These are phyloP conservation scores for Cystobasidiaceae sp. DNA, from an alignment of 1,284 basidiomycete species.

Conservation along the genomic window DNA sequence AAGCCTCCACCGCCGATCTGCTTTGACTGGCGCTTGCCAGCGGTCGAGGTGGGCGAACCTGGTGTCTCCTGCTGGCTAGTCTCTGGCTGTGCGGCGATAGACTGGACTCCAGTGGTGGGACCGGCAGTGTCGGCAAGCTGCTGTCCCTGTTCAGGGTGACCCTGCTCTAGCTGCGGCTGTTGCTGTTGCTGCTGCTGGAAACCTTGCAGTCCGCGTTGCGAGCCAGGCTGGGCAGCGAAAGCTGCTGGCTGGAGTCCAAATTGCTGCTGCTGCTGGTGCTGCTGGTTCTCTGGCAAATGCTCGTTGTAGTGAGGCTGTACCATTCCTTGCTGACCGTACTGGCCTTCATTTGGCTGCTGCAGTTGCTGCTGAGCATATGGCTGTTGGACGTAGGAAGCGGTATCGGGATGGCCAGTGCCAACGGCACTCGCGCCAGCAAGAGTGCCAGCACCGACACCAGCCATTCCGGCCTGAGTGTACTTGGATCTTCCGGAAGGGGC, in stretches of 20 bases:
- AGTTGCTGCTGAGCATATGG: constrained; percentile 5
- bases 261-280: constrained; percentile 11
- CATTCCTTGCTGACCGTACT: not conserved
- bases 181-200: not conserved
- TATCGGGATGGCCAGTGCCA: not conserved
- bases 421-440: constrained; percentile 7
- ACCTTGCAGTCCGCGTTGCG: not conserved
- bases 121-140: not conserved
- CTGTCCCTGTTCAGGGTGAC: not conserved
- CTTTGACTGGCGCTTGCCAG: not conserved
- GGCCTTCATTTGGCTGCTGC: too few relatives aligned
- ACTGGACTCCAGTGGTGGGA: constrained; percentile 6
- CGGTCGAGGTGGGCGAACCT: not conserved
- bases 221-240: not conserved
- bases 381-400: not conserved
- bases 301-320: not conserved
- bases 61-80: not conserved
- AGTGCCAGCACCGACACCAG: constrained; percentile 12
- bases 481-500: not conserved
- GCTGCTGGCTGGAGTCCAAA: not conserved
- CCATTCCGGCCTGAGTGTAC: constrained; percentile 15
- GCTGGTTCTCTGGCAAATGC: constrained; percentile 1
- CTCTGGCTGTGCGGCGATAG: not conserved
- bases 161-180: not conserved
- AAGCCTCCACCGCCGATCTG: constrained; percentile 20